A percentile compares a stretch with the other conserved stretches of the same genome.
These are phyloP conservation scores for Immersiella caudata DNA, from an alignment of 495 filamentous ascomycete genomes.

Conservation along the genomic window DNA sequence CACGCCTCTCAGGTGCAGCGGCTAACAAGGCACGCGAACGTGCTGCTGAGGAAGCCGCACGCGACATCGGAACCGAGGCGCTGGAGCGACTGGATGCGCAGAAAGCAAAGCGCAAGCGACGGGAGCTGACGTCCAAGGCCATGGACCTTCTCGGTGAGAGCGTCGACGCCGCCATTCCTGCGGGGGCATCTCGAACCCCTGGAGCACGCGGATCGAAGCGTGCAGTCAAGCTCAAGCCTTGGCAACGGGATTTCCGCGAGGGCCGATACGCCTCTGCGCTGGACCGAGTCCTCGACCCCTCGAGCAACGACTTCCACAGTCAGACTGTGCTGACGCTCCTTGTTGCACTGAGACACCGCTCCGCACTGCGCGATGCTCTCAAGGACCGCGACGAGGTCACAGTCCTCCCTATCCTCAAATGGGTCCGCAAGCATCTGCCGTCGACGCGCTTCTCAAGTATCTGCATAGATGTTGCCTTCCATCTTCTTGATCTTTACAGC, in stretches of 20 bases:
- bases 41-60: constrained; percentile 82
- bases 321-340: constrained; percentile 72
- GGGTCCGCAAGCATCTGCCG: constrained; percentile 75
- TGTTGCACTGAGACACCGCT: constrained; percentile 82
- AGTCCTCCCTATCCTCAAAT: constrained; percentile 79
- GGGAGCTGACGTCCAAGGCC: constrained; percentile 71
- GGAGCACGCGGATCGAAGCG: constrained; percentile 52
- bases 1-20: constrained; percentile 79
- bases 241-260: constrained; percentile 80
- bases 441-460: constrained; percentile 77
- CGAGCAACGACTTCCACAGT: constrained; percentile 52
- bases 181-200: neutral
- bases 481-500: constrained; percentile 84
- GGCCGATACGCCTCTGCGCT: constrained; percentile 76
- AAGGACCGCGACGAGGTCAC: constrained; percentile 79
- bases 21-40: constrained; percentile 77
- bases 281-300: constrained; percentile 68
- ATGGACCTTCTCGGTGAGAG: constrained; percentile 84
- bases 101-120: constrained; percentile 68
- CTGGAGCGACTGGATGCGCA: constrained; percentile 65
- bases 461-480: constrained; percentile 76
- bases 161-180: constrained; percentile 76
- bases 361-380: constrained; percentile 80
- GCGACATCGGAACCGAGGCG: constrained; percentile 73
- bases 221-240: constrained; percentile 64